Conservation (phyloP, 1,284 basidiomycete species). For the Porogramme epimiltina region DNA sequence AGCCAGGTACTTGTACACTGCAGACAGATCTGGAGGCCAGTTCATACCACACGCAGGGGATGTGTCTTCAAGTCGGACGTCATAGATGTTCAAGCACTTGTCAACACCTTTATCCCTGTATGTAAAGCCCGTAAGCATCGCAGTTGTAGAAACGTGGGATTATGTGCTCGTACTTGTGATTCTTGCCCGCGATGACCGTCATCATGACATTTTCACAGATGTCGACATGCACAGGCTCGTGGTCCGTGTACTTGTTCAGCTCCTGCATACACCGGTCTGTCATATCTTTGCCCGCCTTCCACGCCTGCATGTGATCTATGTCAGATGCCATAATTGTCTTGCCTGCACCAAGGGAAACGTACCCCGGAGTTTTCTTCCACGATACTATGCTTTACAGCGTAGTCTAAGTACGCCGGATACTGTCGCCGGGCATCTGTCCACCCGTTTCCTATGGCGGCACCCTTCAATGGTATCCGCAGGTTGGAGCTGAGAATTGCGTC, state of each 20-base stretch:
- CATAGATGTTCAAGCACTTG: slow-evolving; percentile 95
- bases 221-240: slow-evolving; percentile 64
- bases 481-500: slow-evolving; percentile 76
- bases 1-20: slow-evolving; percentile 79
- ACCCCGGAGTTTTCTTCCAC: slow-evolving; percentile 77
- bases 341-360: slow-evolving; percentile 27
- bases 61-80: slow-evolving; percentile 85
- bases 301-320: slow-evolving; percentile 43
- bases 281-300: slow-evolving; percentile 61
- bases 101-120: slow-evolving; percentile 68
- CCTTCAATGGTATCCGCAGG: slow-evolving; percentile 64
- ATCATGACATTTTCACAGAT: slow-evolving; percentile 71
- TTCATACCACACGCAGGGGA: slow-evolving; percentile 96
- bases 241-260: slow-evolving; percentile 47
- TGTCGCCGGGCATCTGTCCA: slow-evolving; percentile 93
- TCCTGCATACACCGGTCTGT: slow-evolving; percentile 67
- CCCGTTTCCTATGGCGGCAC: slow-evolving; percentile 93
- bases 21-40: slow-evolving; percentile 91
- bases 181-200: slow-evolving; percentile 61
- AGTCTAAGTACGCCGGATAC: slow-evolving; percentile 91
- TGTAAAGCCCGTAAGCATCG: background rate
- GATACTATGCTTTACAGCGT: slow-evolving; percentile 79
- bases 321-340: no score
- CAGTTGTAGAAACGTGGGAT: background rate
- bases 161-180: slow-evolving; percentile 56